Base-by-base conservation (phyloP, 345 rosid genomes). In the Hibiscus tridactylites region DNA sequence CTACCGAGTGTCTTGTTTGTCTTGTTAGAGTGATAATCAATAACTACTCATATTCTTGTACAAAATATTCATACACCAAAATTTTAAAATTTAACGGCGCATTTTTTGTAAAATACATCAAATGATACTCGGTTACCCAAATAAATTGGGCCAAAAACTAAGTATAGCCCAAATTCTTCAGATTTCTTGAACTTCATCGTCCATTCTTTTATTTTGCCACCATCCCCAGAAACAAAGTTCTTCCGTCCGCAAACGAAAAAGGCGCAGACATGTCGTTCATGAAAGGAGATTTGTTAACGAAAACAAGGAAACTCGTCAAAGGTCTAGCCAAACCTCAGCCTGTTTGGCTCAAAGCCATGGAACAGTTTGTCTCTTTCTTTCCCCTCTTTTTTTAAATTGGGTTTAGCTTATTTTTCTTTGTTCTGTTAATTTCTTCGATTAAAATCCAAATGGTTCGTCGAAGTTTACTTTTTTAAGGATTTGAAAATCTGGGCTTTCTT, bases 281-380 rank as follows among this genome's bases (percentile, higher is more conserved):
- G 96, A 91, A 81, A 82, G 98, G 98, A 74, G 88, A 94, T 82
- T 70, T 94, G 71, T 87, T 94, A 2, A 69, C 90, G 9, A 88
- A 79, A 79, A 83, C 90, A 71, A 86, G 90, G 75, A 94, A 82
- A 85, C 92, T 94, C 66, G 96, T 90, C 42, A 89, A 90, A 76
- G 99, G 99, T 31, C 68, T 94, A 67, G 96, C 91, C 65, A 88
- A 76, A 58, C 80, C 87, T 1, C 92, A 90, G 77, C 96, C 93
- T 67, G 73, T 77, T 64, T 90, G 98, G 97, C 92, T 91, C 75
- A 94, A 90, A 84, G 86, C 97, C 77, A 90, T 94, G 97, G 90
- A 90, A 83, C 86, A 85, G 97, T 92, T 35, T 77, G 80, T 76
- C 52, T 67, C 68, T 66, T 68, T 79, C 79, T 76, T 28, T 12